phyloP scores from a whole-genome alignment of 1,139 yeast species.

The Meyerozyma elateridarum region DNA sequence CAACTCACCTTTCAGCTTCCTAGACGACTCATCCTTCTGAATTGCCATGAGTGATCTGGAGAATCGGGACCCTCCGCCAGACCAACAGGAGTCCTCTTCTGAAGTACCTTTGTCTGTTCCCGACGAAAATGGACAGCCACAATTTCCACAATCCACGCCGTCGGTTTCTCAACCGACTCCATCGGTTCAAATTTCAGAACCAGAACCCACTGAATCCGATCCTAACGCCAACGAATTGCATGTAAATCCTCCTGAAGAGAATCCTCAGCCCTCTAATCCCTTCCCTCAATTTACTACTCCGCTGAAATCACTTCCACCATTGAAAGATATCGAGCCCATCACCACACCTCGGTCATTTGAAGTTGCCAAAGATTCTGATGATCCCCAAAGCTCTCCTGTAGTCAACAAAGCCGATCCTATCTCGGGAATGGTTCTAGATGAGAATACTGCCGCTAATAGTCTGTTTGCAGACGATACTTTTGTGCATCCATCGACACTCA shows the following conservation, averaged over 20 bases:
- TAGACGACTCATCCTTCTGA: too few species aligned
- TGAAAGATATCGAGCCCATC: slow-evolving; percentile 41
- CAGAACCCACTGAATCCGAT: too few species aligned
- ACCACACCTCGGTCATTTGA: slow-evolving; percentile 39
- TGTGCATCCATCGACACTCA: slow-evolving; percentile 1
- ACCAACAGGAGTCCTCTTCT: too few species aligned
- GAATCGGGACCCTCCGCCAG: too few species aligned
- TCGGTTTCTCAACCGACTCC: too few species aligned
- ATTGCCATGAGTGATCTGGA: too few species aligned
- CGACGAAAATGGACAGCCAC: too few species aligned
- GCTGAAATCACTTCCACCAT: slow-evolving; percentile 38
- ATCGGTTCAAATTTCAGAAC: too few species aligned
- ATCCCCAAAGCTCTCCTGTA: slow-evolving; percentile 18
- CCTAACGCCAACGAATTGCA: too few species aligned
- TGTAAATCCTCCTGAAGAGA: neutral
- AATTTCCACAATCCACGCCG: too few species aligned
- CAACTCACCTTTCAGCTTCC: too few species aligned
- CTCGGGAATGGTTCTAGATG: slow-evolving; percentile 5
- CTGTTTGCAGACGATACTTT: slow-evolving; percentile 3
- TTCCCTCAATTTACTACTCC: slow-evolving; percentile 34
- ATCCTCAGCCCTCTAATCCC: slow-evolving; percentile 9
- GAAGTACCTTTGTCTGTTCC: too few species aligned
- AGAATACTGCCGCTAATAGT: neutral
- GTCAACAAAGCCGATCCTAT: slow-evolving; percentile 8
- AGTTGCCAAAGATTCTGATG: slow-evolving; percentile 32